Percentiles rank a stretch among this genome's conserved stretches.
Conservation (phyloP, 495 filamentous ascomycete genomes). For the Aspergillus sclerotiicarbonarius region DNA sequence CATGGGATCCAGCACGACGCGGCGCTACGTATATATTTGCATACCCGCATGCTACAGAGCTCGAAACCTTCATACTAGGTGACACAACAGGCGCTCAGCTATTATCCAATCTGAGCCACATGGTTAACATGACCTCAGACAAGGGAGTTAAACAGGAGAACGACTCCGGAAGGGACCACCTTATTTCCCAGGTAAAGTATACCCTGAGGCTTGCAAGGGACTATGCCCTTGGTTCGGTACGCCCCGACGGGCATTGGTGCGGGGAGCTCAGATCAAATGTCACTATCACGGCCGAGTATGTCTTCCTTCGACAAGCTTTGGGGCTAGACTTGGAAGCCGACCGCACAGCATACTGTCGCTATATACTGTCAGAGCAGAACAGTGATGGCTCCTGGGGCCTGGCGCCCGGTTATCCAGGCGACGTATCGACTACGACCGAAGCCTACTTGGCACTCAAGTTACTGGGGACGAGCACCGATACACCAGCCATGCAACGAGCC, state of each 20-base stretch:
- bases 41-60: too few species aligned
- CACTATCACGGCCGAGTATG: conserved; percentile 37
- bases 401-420: conserved; percentile 34
- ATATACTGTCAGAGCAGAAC: conserved; percentile 29
- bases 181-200: not conserved
- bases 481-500: conserved; percentile 28
- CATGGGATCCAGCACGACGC: too few species aligned
- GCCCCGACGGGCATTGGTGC: conserved; percentile 37
- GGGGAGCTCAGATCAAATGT: conserved; percentile 34
- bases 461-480: conserved; percentile 21
- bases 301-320: conserved; percentile 31
- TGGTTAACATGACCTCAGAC: not conserved
- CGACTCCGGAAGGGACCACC: not conserved
- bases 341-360: conserved; percentile 7
- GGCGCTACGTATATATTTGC: too few species aligned
- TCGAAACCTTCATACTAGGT: too few species aligned
- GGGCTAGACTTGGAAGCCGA: conserved; percentile 22
- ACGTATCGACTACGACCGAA: conserved; percentile 37
- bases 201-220: not conserved
- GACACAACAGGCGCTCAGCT: too few species aligned
- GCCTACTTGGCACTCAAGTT: conserved; percentile 44
- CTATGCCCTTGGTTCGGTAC: not conserved
- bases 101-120: not conserved
- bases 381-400: conserved; percentile 41
- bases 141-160: not conserved